A percentile compares a stretch with the other conserved stretches of the same genome.
Conservation (phyloP, 1,139 yeast species). For the Sugiyamaella neomexicana region DNA sequence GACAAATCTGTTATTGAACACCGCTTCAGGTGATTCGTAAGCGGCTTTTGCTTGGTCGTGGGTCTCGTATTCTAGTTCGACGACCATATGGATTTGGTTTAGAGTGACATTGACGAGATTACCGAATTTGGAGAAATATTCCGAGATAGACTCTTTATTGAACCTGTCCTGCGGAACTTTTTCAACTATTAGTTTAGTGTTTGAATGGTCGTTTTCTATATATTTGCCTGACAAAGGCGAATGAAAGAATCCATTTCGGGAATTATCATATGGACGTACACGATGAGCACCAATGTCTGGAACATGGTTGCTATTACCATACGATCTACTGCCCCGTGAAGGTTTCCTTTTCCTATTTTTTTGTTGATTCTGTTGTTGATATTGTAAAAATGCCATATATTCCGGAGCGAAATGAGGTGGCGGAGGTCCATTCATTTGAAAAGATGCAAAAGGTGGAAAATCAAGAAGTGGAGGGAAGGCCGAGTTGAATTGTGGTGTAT, state of each 20-base stretch:
- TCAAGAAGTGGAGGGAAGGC: background rate
- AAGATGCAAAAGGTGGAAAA: background rate
- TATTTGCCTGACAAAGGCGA: slow-evolving; percentile 19
- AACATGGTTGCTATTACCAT: background rate
- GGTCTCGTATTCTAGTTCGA: slow-evolving; percentile 44
- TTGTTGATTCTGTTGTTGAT: too few species aligned
- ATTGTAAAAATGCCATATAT: slow-evolving; percentile 7
- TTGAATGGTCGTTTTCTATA: slow-evolving; percentile 29
- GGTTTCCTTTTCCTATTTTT: too few species aligned
- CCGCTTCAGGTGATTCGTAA: slow-evolving; percentile 47
- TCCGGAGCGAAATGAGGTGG: slow-evolving; percentile 8
- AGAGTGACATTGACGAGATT: slow-evolving; percentile 39
- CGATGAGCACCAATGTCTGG: background rate
- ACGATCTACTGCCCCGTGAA: background rate
- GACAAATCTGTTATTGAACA: slow-evolving; percentile 52
- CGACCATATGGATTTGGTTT: slow-evolving; percentile 35
- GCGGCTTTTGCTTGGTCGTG: slow-evolving; percentile 47
- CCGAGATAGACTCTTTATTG: slow-evolving; percentile 38
- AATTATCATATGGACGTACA: background rate
- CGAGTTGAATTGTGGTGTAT: too few species aligned
- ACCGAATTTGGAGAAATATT: slow-evolving; percentile 48
- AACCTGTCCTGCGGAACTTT: slow-evolving; percentile 47
- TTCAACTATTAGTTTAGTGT: slow-evolving; percentile 43
- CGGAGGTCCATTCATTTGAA: slow-evolving; percentile 19
- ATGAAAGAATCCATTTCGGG: background rate